A percentile compares a stretch with the other conserved stretches of the same genome.
Evolutionary conservation across 768 basidiomycete genomes (phyloP).

Genomic region (Tephrocybe sp.): DNA sequence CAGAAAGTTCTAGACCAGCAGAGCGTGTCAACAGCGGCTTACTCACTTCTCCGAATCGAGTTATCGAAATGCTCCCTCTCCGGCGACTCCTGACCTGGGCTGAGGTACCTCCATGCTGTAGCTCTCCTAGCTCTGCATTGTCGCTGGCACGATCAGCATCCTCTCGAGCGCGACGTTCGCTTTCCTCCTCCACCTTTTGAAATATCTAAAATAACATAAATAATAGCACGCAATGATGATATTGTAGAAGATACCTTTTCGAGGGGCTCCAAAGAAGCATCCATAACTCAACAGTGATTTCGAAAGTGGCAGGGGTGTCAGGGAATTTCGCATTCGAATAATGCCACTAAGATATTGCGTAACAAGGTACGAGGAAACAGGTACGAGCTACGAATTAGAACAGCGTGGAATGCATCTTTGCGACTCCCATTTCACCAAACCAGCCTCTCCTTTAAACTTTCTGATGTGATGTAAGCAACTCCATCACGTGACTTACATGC

Average conservation of each 20-base stretch:
- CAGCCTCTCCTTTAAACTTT: background rate
- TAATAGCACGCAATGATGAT: background rate
- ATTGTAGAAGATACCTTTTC: slow-evolving; percentile 10
- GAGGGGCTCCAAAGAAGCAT: slow-evolving; percentile 14
- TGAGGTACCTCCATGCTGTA: slow-evolving; percentile 2
- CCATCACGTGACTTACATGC: no score
- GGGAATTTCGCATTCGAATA: slow-evolving; percentile 3
- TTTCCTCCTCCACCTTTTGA: slow-evolving; percentile 17
- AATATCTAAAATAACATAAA: slow-evolving; percentile 10
- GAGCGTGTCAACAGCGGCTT: slow-evolving; percentile 4
- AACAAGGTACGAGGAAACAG: background rate
- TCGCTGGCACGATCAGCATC: slow-evolving; percentile 1
- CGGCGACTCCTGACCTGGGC: slow-evolving; percentile 34
- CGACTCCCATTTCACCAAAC: background rate
- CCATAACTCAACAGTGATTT: slow-evolving; percentile 6
- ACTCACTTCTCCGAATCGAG: slow-evolving; percentile 58
- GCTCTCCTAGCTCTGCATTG: background rate
- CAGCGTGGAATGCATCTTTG: slow-evolving; percentile 6
- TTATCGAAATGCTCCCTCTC: slow-evolving; percentile 54
- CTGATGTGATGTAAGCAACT: background rate
- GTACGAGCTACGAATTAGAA: slow-evolving; percentile 3
- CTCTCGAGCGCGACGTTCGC: slow-evolving; percentile 16
- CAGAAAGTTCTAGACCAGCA: slow-evolving; percentile 17
- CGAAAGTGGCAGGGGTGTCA: background rate
- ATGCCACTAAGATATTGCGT: background rate